Conservation (phyloP, 2,329 filamentous ascomycete genomes). For the Macrophomina tecta region DNA sequence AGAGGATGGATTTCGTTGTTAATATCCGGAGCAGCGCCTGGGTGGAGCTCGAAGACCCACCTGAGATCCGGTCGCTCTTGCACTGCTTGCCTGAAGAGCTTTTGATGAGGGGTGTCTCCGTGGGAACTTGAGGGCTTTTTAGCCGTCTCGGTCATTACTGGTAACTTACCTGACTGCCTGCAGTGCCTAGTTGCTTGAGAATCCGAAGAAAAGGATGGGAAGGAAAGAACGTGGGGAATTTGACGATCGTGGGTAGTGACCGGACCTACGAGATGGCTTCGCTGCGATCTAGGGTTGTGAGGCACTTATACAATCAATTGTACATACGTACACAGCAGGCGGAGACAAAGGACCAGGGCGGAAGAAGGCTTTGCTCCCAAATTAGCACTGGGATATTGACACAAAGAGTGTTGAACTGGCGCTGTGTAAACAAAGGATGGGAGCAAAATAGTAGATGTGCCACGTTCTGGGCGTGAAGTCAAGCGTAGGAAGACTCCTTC, state of each 20-base stretch:
- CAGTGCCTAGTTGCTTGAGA: not conserved
- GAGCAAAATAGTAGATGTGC: not conserved
- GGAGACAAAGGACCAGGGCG: not conserved
- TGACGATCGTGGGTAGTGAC: not conserved
- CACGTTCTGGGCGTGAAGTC: not conserved
- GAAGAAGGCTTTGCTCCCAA: conserved; percentile 1
- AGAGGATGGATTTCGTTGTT: conserved; percentile 14
- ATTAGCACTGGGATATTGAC: not conserved
- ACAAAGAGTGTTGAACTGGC: not conserved
- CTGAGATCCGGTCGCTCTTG: not conserved
- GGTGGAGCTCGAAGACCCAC: not conserved
- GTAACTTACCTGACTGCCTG: conserved; percentile 21
- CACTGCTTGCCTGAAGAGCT: not conserved
- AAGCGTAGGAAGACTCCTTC: no score
- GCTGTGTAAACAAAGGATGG: not conserved
- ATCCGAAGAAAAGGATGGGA: not conserved
- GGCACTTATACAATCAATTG: not conserved
- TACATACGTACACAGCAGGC: no score
- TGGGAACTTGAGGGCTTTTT: not conserved
- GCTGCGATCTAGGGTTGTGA: not conserved
- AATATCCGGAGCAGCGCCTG: not conserved
- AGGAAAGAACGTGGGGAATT: not conserved
- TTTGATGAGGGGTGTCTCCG: not conserved
- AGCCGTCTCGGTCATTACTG: not conserved
- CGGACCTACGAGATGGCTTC: not conserved